These are phyloP conservation scores for Acidiella bohemica DNA, from an alignment of 495 filamentous ascomycete genomes.

Conservation along the genomic window DNA sequence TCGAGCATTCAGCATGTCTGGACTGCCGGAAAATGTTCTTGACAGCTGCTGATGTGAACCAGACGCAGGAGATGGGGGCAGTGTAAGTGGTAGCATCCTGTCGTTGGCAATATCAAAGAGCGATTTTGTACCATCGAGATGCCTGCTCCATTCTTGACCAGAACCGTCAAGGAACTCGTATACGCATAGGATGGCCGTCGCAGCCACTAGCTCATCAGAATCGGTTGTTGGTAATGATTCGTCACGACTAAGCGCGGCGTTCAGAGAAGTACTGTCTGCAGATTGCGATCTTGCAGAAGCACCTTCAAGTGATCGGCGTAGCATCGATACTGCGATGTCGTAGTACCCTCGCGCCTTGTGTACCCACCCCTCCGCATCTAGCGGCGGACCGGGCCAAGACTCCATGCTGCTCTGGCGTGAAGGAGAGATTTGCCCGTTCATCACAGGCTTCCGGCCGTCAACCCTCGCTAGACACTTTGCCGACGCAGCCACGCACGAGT, in stretches of 20 bases:
- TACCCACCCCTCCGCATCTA: constrained; percentile 38
- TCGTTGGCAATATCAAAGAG: constrained; percentile 50
- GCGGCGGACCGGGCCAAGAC: constrained; percentile 27
- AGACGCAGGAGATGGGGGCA: constrained; percentile 23
- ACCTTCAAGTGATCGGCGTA: constrained; percentile 40
- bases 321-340: constrained; percentile 47
- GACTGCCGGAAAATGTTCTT: constrained; percentile 19
- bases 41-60: constrained; percentile 1
- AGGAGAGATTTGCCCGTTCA: constrained; percentile 37
- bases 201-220: constrained; percentile 48
- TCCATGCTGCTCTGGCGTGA: constrained; percentile 34
- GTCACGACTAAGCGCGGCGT: no score
- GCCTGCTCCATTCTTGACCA: constrained; percentile 47
- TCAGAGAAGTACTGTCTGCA: no score
- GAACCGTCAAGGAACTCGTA: constrained; percentile 52
- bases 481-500: constrained; percentile 46
- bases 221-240: constrained; percentile 33
- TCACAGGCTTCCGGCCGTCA: constrained; percentile 35
- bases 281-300: no score
- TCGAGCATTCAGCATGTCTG: constrained; percentile 9
- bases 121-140: constrained; percentile 50
- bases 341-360: constrained; percentile 49
- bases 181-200: constrained; percentile 49
- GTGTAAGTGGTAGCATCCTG: constrained; percentile 46
- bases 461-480: constrained; percentile 50